phyloP scores from a whole-genome alignment of 2,329 filamentous ascomycete genomes.

The Fusarium newnesense region DNA sequence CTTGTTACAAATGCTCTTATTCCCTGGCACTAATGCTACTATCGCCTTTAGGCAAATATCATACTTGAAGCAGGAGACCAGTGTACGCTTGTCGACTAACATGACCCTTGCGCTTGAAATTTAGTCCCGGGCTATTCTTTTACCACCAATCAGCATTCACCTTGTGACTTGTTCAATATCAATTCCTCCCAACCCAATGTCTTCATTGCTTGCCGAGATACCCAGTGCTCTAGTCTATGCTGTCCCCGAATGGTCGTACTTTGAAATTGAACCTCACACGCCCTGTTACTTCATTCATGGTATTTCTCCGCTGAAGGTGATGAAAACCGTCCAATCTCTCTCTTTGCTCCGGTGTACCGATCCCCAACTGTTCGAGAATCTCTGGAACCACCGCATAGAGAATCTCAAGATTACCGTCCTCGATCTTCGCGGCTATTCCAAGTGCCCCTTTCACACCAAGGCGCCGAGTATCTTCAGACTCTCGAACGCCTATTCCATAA shows the following conservation, averaged over 20 bases:
- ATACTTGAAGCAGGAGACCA: neutral
- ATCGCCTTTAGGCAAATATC: conserved; percentile 22
- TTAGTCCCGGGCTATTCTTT: neutral
- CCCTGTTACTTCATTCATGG: conserved; percentile 52
- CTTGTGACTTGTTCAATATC: neutral
- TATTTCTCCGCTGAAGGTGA: conserved; percentile 50
- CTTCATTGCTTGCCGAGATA: neutral
- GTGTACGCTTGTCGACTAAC: neutral
- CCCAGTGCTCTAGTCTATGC: neutral
- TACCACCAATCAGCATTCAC: conserved; percentile 14
- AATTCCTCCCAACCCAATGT: neutral
- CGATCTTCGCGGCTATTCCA: conserved; percentile 59
- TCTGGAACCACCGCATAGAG: conserved; percentile 57
- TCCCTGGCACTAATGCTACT: neutral
- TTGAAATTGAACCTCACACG: conserved; percentile 30
- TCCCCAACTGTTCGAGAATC: conserved; percentile 54
- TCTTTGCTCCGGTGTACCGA: conserved; percentile 49
- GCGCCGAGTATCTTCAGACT: conserved; percentile 48
- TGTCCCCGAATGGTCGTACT: neutral
- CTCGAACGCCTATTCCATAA: conserved; percentile 57
- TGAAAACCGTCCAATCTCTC: conserved; percentile 48
- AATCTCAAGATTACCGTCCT: conserved; percentile 57
- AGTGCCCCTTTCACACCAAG: conserved; percentile 52
- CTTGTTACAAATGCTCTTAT: neutral
- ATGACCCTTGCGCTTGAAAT: neutral